These are phyloP conservation scores for Coelastrella sp. DNA, from an alignment of 139 green algal species.

Conservation along the genomic window DNA sequence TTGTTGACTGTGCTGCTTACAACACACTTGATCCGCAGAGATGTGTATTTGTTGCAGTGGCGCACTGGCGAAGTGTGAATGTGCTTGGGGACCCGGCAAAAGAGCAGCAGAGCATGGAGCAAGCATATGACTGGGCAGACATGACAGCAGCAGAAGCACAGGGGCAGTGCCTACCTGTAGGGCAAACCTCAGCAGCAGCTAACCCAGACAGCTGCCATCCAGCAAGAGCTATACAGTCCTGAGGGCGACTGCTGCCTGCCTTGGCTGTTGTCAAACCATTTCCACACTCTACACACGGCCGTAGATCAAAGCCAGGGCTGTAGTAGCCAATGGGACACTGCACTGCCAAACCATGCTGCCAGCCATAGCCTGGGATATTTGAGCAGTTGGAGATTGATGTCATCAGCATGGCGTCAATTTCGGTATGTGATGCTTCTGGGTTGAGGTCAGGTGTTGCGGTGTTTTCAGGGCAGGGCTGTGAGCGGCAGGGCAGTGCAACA, in stretches of 20 bases:
- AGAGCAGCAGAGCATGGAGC: too few species aligned
- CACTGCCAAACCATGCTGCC: neutral
- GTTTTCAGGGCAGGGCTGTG: neutral
- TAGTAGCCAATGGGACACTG: constrained; percentile 16
- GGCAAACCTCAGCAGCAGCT: neutral
- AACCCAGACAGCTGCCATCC: neutral
- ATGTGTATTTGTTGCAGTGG: too few species aligned
- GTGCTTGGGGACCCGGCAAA: too few species aligned
- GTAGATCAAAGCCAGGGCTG: neutral
- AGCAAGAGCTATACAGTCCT: neutral
- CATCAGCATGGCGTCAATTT: neutral
- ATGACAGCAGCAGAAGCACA: neutral
- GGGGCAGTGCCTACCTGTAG: neutral
- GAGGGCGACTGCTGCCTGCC: neutral
- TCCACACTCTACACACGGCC: neutral
- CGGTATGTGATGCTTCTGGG: neutral
- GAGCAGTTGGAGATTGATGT: constrained; percentile 3
- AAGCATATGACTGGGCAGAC: too few species aligned
- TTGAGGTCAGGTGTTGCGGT: neutral
- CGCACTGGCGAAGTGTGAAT: too few species aligned
- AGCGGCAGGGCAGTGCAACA: too few species aligned
- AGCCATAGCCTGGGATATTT: constrained; percentile 15
- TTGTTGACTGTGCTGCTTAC: too few species aligned
- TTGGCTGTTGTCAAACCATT: neutral
- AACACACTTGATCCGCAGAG: too few species aligned